phyloP scores from a whole-genome alignment of 140 eudicot genomes.

The Anethum foeniculum region DNA sequence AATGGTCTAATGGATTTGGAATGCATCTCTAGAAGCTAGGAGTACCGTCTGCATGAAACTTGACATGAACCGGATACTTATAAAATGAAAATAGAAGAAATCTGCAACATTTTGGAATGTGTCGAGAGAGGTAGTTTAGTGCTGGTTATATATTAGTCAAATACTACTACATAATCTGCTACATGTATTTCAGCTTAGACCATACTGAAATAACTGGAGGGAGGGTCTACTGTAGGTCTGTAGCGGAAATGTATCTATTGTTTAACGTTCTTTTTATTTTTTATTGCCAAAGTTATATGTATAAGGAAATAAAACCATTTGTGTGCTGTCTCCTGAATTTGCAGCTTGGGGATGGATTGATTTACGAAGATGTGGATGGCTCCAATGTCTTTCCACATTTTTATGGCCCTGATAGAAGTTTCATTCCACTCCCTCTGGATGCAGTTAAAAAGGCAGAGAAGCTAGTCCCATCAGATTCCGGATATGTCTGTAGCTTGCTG shows the following conservation, averaged over 20 bases:
- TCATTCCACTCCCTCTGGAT: constrained; percentile 66
- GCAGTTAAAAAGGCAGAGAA: constrained; percentile 65
- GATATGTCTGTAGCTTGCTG: constrained; percentile 57
- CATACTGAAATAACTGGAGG: neutral
- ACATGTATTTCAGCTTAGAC: neutral
- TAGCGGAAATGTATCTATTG: neutral
- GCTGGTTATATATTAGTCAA: neutral
- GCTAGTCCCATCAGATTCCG: constrained; percentile 39
- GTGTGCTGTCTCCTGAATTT: neutral
- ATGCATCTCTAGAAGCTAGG: neutral
- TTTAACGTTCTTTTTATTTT: neutral
- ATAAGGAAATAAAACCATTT: neutral
- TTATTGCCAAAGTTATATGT: neutral
- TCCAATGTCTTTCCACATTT: constrained; percentile 71
- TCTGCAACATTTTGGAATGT: neutral
- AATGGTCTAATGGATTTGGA: neutral
- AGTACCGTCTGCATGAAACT: neutral
- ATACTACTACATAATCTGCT: neutral
- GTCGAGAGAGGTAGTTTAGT: neutral
- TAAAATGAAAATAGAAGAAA: neutral
- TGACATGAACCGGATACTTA: neutral
- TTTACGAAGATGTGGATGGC: constrained; percentile 69
- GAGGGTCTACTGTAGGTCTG: neutral
- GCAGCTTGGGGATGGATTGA: constrained; percentile 87
- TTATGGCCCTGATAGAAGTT: constrained; percentile 87